Percentiles rank a stretch among this genome's conserved stretches.
Conservation (phyloP, 1,139 yeast species). For the Kurtzmaniella quercitrusa region DNA sequence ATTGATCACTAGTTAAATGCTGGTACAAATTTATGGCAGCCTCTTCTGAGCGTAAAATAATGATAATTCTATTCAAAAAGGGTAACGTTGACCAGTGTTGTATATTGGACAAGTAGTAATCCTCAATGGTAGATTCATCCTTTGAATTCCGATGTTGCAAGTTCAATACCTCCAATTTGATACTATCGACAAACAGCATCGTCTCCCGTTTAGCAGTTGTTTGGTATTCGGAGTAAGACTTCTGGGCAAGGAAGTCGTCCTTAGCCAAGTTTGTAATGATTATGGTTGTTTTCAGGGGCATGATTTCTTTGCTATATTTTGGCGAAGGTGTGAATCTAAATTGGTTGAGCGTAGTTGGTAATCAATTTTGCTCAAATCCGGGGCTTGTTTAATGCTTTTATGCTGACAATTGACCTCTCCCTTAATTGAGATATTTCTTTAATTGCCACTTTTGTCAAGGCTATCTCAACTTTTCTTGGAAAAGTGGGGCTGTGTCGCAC, state of each 20-base stretch:
- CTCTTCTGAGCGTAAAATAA: conserved; percentile 32
- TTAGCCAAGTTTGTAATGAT: conserved; percentile 34
- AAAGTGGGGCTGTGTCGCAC: not conserved
- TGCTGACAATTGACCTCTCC: not conserved
- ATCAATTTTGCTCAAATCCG: not conserved
- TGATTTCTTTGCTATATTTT: not conserved
- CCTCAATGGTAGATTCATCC: not conserved
- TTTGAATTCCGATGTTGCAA: conserved; percentile 11
- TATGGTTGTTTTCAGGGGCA: conserved; percentile 26
- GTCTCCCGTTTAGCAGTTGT: conserved; percentile 5
- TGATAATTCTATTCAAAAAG: conserved; percentile 37
- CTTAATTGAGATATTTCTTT: not conserved
- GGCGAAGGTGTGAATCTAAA: not conserved
- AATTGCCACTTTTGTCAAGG: not conserved
- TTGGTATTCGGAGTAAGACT: conserved; percentile 5
- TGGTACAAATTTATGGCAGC: conserved; percentile 25
- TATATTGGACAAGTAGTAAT: conserved; percentile 25
- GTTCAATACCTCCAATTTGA: conserved; percentile 32
- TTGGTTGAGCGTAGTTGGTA: not conserved
- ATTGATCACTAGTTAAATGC: conserved; percentile 15
- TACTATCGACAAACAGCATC: conserved; percentile 31
- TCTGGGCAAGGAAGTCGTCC: conserved; percentile 24
- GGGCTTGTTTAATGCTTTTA: not conserved
- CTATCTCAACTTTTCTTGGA: not conserved
- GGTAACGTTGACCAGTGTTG: conserved; percentile 45